Base-by-base conservation (phyloP, 2,329 filamentous ascomycete genomes). In the Ceratocystis smalleyi region DNA sequence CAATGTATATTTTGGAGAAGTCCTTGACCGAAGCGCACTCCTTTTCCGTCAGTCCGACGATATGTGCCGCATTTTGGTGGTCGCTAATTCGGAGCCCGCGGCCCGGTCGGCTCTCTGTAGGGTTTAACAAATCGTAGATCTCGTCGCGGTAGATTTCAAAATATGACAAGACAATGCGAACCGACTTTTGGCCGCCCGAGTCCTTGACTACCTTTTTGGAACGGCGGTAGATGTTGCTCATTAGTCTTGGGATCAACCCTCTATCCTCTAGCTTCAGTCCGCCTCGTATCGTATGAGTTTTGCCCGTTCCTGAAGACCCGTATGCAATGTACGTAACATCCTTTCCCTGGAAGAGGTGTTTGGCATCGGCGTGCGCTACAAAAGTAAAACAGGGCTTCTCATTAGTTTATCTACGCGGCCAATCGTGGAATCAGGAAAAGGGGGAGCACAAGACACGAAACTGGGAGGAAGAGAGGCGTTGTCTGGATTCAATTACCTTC, bases 101-200 rank as follows among this genome's bases (percentile, higher is more conserved):
- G 1, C 88, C 78, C 0, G 88, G 91, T 61, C 94, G 87, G 77
- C 91, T 95, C 73, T 96, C 91, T 0, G 86, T 87, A 0, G 90
- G 79, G 72, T 96, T 89, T 69, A 96, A 89, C 40, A 96, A 78
- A 72, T 96, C 91, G 71, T 86, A 96, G 22, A 96, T 91, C 72
- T 92, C 92, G 77, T 96, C 91, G 73, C 95, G 96, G 76, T 96
- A 96, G 69, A 96, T 96, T 73, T 96, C 91, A 76, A 95, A 96
- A 76, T 96, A 96, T 32, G 89, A 91, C 71, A 96, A 80, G 12
- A 83, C 79, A 17, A 96, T 89, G 7, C 83, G 77, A 24, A 95
- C 88, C 1, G 77, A 79, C 0, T 86, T 91, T 62, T 83, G 77
- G 10, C 85, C 88, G 3, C 80, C 78, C 1, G 85, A 82, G 70